phyloP scores from a whole-genome alignment of 2,329 filamentous ascomycete genomes.

The Scorias spongiosa region DNA sequence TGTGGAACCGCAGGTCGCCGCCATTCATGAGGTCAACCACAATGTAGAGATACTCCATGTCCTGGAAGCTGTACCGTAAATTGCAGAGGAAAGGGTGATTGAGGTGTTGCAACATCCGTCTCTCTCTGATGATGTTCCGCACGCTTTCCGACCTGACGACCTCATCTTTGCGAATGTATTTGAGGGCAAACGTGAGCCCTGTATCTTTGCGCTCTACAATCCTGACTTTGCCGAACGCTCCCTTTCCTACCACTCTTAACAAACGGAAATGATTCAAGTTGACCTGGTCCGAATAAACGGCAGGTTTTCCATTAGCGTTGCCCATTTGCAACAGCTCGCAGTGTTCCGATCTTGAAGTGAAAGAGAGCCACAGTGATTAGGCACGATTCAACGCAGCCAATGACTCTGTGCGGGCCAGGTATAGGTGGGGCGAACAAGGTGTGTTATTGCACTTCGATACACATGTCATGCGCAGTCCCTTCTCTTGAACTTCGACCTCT shows the following conservation, averaged over 20 bases:
- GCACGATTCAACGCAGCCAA: no score
- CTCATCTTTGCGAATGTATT: conserved; percentile 98
- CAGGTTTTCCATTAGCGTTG: conserved; percentile 86
- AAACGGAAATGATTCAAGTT: conserved; percentile 96
- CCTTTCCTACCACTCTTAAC: conserved; percentile 87
- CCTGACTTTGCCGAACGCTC: conserved; percentile 95
- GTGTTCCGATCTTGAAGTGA: background rate
- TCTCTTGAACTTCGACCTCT: no score
- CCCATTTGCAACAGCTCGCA: conserved; percentile 46
- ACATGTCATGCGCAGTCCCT: no score
- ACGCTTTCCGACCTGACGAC: conserved; percentile 96
- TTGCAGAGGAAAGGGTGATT: conserved; percentile 98
- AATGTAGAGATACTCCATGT: conserved; percentile 97
- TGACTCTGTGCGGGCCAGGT: no score
- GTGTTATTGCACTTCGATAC: no score
- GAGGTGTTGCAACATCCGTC: conserved; percentile 93
- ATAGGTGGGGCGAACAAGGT: no score
- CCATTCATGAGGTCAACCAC: conserved; percentile 98
- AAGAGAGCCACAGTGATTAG: no score
- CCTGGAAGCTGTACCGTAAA: conserved; percentile 95
- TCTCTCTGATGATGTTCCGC: conserved; percentile 92
- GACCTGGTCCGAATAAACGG: conserved; percentile 87
- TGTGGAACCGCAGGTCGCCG: conserved; percentile 91
- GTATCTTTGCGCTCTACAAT: conserved; percentile 98
- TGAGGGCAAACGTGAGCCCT: conserved; percentile 81